Conservation (phyloP, 2,329 filamentous ascomycete species). For the Pseudogymnoascus sp. region DNA sequence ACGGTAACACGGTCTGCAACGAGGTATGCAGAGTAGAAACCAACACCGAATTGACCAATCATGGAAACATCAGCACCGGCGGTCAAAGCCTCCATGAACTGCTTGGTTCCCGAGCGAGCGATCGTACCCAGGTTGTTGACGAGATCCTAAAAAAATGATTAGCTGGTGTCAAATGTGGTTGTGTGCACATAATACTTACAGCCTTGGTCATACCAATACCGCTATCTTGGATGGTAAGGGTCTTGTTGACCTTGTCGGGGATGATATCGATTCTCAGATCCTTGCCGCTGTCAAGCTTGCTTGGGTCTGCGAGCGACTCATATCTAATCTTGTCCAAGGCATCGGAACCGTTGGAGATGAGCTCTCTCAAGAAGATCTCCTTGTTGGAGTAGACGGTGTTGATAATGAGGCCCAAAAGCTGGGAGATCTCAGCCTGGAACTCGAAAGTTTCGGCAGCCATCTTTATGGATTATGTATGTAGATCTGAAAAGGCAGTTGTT, state of each 20-base stretch:
- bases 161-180: constrained; percentile 25
- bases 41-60: constrained; percentile 99
- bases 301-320: constrained; percentile 92
- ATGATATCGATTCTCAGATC: constrained; percentile 99
- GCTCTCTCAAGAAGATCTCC: constrained; percentile 98
- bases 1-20: constrained; percentile 95
- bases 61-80: constrained; percentile 99
- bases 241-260: constrained; percentile 95
- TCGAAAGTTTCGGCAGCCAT: constrained; percentile 95
- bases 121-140: constrained; percentile 99
- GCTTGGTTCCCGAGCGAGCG: constrained; percentile 97
- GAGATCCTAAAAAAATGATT: constrained; percentile 60
- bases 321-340: constrained; percentile 99
- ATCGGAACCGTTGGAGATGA: constrained; percentile 98
- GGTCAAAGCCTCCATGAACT: constrained; percentile 99
- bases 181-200: constrained; percentile 51
- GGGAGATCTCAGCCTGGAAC: constrained; percentile 99
- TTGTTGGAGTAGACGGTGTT: constrained; percentile 99
- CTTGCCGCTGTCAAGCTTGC: constrained; percentile 95
- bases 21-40: constrained; percentile 99
- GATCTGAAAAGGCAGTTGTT: constrained; percentile 10
- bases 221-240: constrained; percentile 90
- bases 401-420: constrained; percentile 99
- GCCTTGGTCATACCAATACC: constrained; percentile 99
- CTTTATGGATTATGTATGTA: constrained; percentile 37